phyloP scores from a whole-genome alignment of 2,329 filamentous ascomycete species.

The Ploettnerulaceae sp. region DNA sequence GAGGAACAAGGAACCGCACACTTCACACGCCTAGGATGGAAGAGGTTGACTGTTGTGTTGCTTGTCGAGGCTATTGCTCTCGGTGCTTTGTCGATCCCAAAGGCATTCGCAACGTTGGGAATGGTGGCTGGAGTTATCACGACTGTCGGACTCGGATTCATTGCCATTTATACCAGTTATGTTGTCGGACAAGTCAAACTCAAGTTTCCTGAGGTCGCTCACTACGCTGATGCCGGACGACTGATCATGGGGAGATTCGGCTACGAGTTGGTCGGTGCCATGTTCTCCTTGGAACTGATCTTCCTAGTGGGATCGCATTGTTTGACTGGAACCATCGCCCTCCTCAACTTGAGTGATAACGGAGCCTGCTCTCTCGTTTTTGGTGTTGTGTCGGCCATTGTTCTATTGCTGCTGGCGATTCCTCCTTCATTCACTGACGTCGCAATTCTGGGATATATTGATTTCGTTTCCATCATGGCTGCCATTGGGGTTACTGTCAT shows the following conservation, averaged over 20 bases:
- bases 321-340: slow-evolving; percentile 54
- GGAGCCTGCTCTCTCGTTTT: slow-evolving; percentile 53
- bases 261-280: slow-evolving; percentile 47
- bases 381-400: slow-evolving; percentile 44
- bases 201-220: slow-evolving; percentile 25
- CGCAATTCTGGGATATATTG: slow-evolving; percentile 49
- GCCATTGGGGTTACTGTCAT: slow-evolving; percentile 55
- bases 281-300: slow-evolving; percentile 50
- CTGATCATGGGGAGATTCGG: slow-evolving; percentile 48
- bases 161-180: slow-evolving; percentile 41
- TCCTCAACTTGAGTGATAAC: slow-evolving; percentile 52
- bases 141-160: slow-evolving; percentile 25
- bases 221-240: slow-evolving; percentile 49
- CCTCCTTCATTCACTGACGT: slow-evolving; percentile 54
- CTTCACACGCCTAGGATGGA: slow-evolving; percentile 40
- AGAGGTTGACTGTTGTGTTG: slow-evolving; percentile 44
- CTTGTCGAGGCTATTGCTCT: slow-evolving; percentile 41
- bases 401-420: slow-evolving; percentile 49
- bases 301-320: slow-evolving; percentile 59
- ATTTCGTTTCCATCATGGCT: slow-evolving; percentile 42
- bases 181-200: slow-evolving; percentile 36
- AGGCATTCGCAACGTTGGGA: slow-evolving; percentile 27
- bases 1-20: slow-evolving; percentile 20
- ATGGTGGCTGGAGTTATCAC: slow-evolving; percentile 28
- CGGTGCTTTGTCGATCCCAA: slow-evolving; percentile 23